These are phyloP conservation scores for Rhodotorula sp. DNA, from an alignment of 1,284 basidiomycete species.

Conservation along the genomic window DNA sequence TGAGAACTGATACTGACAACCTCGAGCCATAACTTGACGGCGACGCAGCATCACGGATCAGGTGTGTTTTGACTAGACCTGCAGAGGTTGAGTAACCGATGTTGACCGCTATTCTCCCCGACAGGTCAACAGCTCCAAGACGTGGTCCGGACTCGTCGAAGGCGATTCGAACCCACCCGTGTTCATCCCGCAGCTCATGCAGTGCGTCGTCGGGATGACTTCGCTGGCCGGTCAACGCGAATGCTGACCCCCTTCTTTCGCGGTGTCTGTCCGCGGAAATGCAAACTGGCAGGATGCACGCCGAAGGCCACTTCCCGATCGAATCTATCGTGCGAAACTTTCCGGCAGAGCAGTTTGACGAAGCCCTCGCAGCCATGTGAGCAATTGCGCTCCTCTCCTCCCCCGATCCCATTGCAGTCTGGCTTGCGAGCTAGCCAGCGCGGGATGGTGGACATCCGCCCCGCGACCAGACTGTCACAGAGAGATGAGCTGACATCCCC, in stretches of 20 bases:
- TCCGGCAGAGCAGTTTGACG: constrained; percentile 34
- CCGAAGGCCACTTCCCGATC: constrained; percentile 36
- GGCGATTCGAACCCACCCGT: constrained; percentile 39
- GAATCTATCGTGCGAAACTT: constrained; percentile 39
- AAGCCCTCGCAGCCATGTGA: constrained; percentile 40
- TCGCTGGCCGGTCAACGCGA: not conserved
- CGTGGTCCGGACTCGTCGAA: constrained; percentile 24
- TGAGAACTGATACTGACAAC: not conserved
- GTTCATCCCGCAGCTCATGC: constrained; percentile 33
- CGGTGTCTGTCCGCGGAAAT: not conserved
- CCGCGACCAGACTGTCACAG: not conserved
- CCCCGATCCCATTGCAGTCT: no score
- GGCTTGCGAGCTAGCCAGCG: no score
- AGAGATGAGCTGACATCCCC: not conserved
- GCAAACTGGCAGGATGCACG: not conserved
- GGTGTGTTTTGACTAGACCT: no score
- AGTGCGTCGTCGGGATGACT: not conserved
- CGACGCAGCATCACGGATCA: not conserved
- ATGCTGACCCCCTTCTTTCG: not conserved
- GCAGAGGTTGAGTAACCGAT: no score
- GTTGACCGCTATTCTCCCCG: not conserved
- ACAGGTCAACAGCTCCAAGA: constrained; percentile 18
- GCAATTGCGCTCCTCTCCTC: not conserved
- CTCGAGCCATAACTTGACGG: not conserved
- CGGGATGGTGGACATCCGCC: no score